Evolutionary conservation across 805 yeast species (phyloP).

Genomic region (Saccharomyces paradoxus): DNA sequence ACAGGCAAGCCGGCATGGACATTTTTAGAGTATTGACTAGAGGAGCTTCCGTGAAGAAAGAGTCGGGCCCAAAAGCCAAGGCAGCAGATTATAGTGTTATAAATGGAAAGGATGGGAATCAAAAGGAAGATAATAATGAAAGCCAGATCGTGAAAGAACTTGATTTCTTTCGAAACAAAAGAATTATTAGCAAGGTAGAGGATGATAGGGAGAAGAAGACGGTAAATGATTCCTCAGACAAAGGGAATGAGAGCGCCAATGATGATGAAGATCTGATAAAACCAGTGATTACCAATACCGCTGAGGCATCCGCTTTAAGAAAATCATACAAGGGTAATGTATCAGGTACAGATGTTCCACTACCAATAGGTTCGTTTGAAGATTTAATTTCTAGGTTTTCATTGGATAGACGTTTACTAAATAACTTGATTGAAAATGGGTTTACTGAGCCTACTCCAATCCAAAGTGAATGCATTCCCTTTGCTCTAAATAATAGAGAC

Average conservation of each 20-base stretch:
- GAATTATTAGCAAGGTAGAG: constrained; percentile 27
- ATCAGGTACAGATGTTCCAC: constrained; percentile 78
- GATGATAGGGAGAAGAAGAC: constrained; percentile 17
- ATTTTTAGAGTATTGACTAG: constrained; percentile 76
- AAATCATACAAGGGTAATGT: constrained; percentile 58
- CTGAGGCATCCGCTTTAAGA: constrained; percentile 57
- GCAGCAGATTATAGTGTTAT: constrained; percentile 21
- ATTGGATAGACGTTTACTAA: constrained; percentile 44
- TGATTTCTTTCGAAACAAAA: constrained; percentile 71
- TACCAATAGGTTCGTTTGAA: constrained; percentile 83
- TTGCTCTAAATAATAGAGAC: constrained; percentile 61
- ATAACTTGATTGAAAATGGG: constrained; percentile 58
- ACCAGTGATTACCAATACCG: constrained; percentile 40
- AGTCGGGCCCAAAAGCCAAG: constrained; percentile 21
- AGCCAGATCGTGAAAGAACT: constrained; percentile 59
- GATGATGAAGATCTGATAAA: constrained; percentile 27
- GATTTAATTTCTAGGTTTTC: constrained; percentile 66
- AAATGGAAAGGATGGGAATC: constrained; percentile 26
- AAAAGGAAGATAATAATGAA: constrained; percentile 32
- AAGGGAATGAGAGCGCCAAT: constrained; percentile 26
- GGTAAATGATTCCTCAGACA: constrained; percentile 22
- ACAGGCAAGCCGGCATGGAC: constrained; percentile 48
- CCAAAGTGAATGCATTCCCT: constrained; percentile 85
- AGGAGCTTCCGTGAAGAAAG: constrained; percentile 72
- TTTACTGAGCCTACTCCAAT: constrained; percentile 87